Base-by-base conservation (phyloP, 192 early-diverging fungal genomes). In the Pilobolus umbonatus region DNA sequence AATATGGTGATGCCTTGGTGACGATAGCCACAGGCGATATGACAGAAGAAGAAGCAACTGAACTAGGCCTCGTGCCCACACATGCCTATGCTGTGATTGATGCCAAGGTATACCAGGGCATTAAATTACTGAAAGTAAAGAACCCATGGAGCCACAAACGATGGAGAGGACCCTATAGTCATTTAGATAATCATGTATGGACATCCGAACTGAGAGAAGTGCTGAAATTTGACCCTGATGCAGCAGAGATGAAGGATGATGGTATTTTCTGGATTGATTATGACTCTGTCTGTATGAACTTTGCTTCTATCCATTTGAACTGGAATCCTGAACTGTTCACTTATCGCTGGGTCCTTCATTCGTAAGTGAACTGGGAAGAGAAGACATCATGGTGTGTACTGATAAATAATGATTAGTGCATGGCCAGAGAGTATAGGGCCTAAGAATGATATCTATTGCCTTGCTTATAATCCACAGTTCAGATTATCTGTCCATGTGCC, bases 211-310 rank as follows among this genome's bases (percentile, higher is more conserved):
- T 93, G 38, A 88, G 73, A 67, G 51, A 60, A 28, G 76, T 65
- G 10, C 73, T 95, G 32, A 75, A 84, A 53, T 95, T 87, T 68
- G 87, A 93, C 60, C 88, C 83, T 9, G 60, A 69, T 31, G 64
- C 55, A 4, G 89, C 88, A 11, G 68, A 79, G 28, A 63, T 81
- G 42, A 72, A 78, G 44, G 93, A 95, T 62, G 85, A 90, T 53
- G 93, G 93, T 51, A 71, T 90, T 1, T 95, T 95, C 61, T 94
- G 93, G 90, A 92, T 97, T 22, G 83, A 92, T 55, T 97, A 80
- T 61, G 86, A 84, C 5, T 92, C 90, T 0, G 80, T 95, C 2
- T 85, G 87, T 52, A 55, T 61, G 5, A 71, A 79, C 30, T 97
- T 97, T 66, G 85, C 90, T 55, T 89, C 89, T 8, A 89, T 93